Percentiles rank a stretch among this genome's conserved stretches.
phyloP scores from a whole-genome alignment of 2,329 filamentous ascomycete genomes.

The Gaeumannomyces sp. region DNA sequence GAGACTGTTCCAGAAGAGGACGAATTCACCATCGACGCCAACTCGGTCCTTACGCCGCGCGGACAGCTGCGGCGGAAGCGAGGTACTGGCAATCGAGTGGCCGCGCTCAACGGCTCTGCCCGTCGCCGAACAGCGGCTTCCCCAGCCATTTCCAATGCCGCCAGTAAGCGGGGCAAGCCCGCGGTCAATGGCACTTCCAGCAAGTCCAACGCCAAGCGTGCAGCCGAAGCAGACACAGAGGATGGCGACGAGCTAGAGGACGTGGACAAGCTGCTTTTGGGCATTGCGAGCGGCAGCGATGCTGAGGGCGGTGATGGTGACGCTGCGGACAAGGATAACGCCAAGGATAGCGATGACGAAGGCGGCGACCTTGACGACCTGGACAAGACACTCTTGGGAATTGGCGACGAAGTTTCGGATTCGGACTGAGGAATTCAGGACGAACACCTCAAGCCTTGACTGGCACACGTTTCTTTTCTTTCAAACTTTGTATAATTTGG shows the following conservation, averaged over 20 bases:
- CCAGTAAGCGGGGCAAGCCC: conserved; percentile 4
- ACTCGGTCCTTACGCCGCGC: conserved; percentile 4
- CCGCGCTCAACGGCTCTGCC: not conserved
- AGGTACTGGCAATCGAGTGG: not conserved
- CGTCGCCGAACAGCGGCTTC: not conserved
- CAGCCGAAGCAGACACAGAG: not conserved
- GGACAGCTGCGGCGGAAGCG: conserved; percentile 3
- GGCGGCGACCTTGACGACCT: conserved; percentile 7
- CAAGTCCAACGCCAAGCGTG: not conserved
- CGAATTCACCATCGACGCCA: conserved; percentile 3
- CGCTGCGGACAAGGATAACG: conserved; percentile 32
- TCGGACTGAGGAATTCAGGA: not conserved
- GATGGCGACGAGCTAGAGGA: conserved; percentile 8
- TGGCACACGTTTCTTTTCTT: not conserved
- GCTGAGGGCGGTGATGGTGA: conserved; percentile 49
- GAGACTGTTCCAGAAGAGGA: not conserved
- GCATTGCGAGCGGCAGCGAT: conserved; percentile 16
- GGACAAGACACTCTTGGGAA: conserved; percentile 10
- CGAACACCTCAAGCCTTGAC: not conserved
- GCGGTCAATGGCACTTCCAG: conserved; percentile 1
- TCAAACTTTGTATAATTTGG: not conserved
- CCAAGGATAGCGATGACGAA: conserved; percentile 6
- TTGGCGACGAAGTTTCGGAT: conserved; percentile 8
- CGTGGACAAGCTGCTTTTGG: conserved; percentile 10
- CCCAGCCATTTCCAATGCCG: not conserved